Base-by-base conservation (phyloP, 805 yeast species). In the Yarrowia porcina region DNA sequence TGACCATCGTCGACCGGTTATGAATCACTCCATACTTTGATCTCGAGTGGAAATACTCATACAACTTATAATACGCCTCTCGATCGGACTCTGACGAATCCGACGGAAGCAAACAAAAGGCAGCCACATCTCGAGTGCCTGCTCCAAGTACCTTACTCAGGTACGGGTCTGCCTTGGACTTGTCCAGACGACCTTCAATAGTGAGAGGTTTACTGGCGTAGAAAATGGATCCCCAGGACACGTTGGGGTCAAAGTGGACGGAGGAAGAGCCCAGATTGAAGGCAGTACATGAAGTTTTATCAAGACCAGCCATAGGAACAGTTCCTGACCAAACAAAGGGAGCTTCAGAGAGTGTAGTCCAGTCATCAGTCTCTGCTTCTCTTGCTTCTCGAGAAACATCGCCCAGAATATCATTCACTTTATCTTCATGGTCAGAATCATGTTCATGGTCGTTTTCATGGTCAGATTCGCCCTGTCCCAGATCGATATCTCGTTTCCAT, bases 161-260 rank as follows among this genome's bases (percentile, higher is more conserved):
- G 69, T 89, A 89, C 12, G 75, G 75, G 61, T 80, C 83, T 1
- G 90, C 96, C 57, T 74, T 77, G 6, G 66, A 63, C 4, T 76
- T 69, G 68, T 82, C 85, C 47, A 90, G 76, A 63, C 90, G 77
- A 3, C 96, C 96, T 65, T 83, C 86, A 47, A 89, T 74, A 30
- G 75, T 75, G 66, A 85, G 41, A n/a, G 70, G 67, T n/a, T 61
- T 54, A 13, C 47, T 49, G 17, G 65, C 23, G 61, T 67, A 66
- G n/a, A 70, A 36, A 10, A 66, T 49, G 6, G 66, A 61, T n/a
- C 63, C 59, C 75, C 75, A 72, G 20, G 63, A 30, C 25, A 47
- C 60, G 12, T 32, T 32, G 13, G 66, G 65, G 18, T 59, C 57
- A 49, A 66, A 33, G 65, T 62, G 63, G 74, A 72, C 63, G 61